Base-by-base conservation (phyloP, 352 stramenopile species). In the Pythium monospermum region DNA sequence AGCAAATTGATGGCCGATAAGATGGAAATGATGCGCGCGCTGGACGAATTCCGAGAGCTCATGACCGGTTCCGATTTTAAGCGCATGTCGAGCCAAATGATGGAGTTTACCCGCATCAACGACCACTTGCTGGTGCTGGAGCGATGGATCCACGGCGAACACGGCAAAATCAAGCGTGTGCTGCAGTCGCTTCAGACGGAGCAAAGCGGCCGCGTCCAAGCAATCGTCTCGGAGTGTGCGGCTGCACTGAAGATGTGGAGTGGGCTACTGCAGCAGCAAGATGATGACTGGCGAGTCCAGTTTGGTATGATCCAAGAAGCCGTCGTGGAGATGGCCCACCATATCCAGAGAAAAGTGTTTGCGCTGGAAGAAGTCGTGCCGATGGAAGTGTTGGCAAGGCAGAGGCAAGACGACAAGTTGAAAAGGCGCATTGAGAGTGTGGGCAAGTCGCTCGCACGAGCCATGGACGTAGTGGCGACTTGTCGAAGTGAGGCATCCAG, bases 291-390 rank as follows among this genome's bases (percentile, higher is more conserved):
- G 26, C 47, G 39, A 0, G 8, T 37, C 10, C 64, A 68, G 21
- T 30, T 76, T 2, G 38, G 55, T 1, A 68, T 71, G 16, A 15
- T 83, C 10, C 40, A 64, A 1, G 61, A 74, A 6, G 67, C 67
- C 0, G 49, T 74, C 4, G 31, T 22, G 0, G 76, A 86, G 6
- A 59, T 74, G 11, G 56, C 73, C 6, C 51, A 53, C 3, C 27
- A 27, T 13, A 47, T 85, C 4, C 76, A 87, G 37, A 56, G 45
- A 10, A 81, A 82, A 36, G 26, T 87, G 2, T 48, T 47, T 33
- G 74, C 69, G 16, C 44, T 91, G 1, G 76, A 91, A 58, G 71
- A 82, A 47, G 69, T 82, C 23, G 50, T 91, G 26, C 75, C 70
- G 6, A 52, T 88, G 43, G 76, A 91, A 26, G 75, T 87, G 22